phyloP scores from a whole-genome alignment of 2,329 filamentous ascomycete species.

The Tolypocladium tropicale region DNA sequence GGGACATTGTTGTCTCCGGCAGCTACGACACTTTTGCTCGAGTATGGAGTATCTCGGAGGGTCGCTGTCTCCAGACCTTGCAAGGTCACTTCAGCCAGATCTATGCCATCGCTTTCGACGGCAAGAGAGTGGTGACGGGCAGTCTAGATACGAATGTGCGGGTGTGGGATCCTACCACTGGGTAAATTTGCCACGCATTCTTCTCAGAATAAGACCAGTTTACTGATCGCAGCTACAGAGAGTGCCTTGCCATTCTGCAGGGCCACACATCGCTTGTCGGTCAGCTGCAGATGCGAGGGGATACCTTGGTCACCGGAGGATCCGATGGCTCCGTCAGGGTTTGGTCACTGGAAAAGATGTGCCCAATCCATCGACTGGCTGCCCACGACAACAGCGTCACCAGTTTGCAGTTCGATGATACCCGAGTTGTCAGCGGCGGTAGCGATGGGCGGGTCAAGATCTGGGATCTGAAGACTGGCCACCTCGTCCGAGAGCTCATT shows the following conservation, averaged over 20 bases:
- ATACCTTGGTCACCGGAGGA: constrained; percentile 90
- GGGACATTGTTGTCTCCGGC: constrained; percentile 93
- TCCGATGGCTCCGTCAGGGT: constrained; percentile 94
- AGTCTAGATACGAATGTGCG: constrained; percentile 94
- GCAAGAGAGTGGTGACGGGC: constrained; percentile 83
- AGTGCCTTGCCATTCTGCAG: constrained; percentile 84
- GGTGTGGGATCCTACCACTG: constrained; percentile 88
- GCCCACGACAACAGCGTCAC: constrained; percentile 98
- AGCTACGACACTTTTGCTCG: constrained; percentile 96
- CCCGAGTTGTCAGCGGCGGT: constrained; percentile 87
- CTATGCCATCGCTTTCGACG: constrained; percentile 96
- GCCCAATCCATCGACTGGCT: constrained; percentile 85
- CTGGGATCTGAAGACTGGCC: constrained; percentile 90
- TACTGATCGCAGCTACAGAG: constrained; percentile 32
- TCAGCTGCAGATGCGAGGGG: constrained; percentile 88
- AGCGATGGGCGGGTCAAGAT: constrained; percentile 98
- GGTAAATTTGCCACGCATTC: constrained; percentile 39
- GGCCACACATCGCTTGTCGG: constrained; percentile 95
- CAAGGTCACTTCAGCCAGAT: constrained; percentile 97
- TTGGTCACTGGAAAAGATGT: constrained; percentile 87
- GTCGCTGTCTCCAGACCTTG: constrained; percentile 80
- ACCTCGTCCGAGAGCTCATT: constrained; percentile 82
- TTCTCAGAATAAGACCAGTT: background rate
- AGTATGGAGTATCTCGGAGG: constrained; percentile 97
- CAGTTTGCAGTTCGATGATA: constrained; percentile 93